These are phyloP conservation scores for Colletotrichum sp. DNA, from an alignment of 2,329 filamentous ascomycete genomes.

Conservation along the genomic window DNA sequence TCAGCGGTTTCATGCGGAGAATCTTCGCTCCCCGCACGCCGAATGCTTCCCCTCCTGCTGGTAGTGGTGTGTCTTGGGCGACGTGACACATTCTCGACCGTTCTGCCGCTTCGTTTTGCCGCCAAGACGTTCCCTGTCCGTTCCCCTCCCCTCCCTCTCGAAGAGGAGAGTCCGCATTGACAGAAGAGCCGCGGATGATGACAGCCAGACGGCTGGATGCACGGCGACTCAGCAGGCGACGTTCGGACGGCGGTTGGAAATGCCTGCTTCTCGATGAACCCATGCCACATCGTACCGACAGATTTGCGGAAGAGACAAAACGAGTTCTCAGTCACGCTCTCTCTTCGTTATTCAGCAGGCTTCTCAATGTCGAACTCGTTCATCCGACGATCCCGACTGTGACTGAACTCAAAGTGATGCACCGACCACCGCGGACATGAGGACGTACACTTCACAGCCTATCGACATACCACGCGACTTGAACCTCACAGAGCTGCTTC, in stretches of 20 bases:
- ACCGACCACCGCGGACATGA: conserved; percentile 28
- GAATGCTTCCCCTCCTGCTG: not conserved
- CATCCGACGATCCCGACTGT: not conserved
- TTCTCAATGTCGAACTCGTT: not conserved
- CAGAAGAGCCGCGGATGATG: not conserved
- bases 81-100: not conserved
- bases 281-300: not conserved
- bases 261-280: not conserved
- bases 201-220: not conserved
- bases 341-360: not conserved
- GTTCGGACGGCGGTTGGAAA: not conserved
- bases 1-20: conserved; percentile 5
- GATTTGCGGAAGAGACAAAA: not conserved
- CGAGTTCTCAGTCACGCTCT: not conserved
- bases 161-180: not conserved
- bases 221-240: not conserved
- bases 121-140: not conserved
- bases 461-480: conserved; percentile 41
- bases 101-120: not conserved
- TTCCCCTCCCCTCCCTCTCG: not conserved
- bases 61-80: not conserved
- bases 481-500: conserved; percentile 49
- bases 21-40: not conserved
- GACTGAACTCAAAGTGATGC: not conserved
- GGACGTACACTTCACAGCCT: conserved; percentile 33